These are phyloP conservation scores for Hibiscus tridactylites DNA, from an alignment of 345 rosid genomes.

Conservation along the genomic window DNA sequence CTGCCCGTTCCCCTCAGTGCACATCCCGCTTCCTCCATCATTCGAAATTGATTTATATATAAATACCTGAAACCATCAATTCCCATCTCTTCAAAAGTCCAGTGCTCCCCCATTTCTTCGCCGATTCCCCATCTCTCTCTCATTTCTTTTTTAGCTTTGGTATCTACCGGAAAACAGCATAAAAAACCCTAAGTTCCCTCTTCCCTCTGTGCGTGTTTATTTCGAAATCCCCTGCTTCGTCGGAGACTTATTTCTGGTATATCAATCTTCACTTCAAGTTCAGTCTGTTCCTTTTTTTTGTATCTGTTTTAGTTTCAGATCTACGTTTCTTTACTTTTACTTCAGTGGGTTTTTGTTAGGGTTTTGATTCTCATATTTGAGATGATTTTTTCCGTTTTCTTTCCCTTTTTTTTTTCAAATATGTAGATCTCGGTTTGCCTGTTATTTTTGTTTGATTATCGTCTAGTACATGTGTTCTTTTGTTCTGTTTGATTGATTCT, in stretches of 20 bases:
- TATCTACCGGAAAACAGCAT: background rate
- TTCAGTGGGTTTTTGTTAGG: conserved; percentile 10
- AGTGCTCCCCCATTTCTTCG: background rate
- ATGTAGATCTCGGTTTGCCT: background rate
- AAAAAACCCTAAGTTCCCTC: conserved; percentile 24
- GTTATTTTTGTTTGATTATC: background rate
- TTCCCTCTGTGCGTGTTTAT: background rate
- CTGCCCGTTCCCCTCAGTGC: conserved; percentile 12
- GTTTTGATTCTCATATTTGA: background rate
- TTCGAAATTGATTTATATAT: conserved; percentile 34
- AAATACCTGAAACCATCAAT: background rate
- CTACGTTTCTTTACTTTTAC: conserved; percentile 13
- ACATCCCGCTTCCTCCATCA: conserved; percentile 56
- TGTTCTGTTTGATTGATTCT: background rate
- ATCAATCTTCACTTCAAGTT: conserved; percentile 2
- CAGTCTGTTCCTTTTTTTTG: background rate
- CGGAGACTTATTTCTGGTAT: conserved; percentile 15
- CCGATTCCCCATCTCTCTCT: background rate
- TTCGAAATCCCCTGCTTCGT: background rate
- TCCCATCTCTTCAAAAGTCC: background rate
- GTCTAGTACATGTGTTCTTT: background rate
- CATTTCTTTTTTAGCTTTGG: background rate
- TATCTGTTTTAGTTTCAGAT: conserved; percentile 13
- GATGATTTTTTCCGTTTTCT: background rate
- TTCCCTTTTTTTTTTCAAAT: background rate